A percentile compares a stretch with the other conserved stretches of the same genome.
phyloP scores from a whole-genome alignment of 1,284 basidiomycete genomes.

The Singerocomus inundabilis region DNA sequence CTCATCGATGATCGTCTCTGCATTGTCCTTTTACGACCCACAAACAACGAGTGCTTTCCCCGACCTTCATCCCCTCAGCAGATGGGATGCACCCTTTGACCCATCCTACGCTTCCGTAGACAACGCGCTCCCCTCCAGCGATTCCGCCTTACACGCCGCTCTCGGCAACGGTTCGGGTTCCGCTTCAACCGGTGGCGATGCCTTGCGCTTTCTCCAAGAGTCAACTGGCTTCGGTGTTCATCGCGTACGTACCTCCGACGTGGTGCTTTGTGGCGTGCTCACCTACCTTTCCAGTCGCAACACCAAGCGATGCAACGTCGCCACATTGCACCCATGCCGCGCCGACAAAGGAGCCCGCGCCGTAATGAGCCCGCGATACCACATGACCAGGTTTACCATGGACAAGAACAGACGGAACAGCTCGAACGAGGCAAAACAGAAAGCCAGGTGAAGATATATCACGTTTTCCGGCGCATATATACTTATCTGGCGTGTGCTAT shows the following conservation, averaged over 20 bases:
- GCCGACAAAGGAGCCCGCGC: background rate
- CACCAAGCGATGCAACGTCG: conserved; percentile 9
- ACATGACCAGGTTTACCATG: background rate
- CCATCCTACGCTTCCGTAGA: conserved; percentile 9
- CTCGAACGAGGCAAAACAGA: conserved; percentile 2
- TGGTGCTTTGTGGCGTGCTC: background rate
- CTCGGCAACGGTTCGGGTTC: background rate
- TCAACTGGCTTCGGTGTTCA: conserved; percentile 6
- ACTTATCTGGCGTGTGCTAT: background rate
- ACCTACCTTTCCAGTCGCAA: background rate
- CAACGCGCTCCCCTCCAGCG: background rate
- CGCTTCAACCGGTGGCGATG: background rate
- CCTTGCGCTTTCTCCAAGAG: background rate
- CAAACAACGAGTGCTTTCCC: conserved; percentile 16
- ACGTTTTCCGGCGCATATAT: background rate
- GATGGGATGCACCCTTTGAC: conserved; percentile 26
- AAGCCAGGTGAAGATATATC: conserved; percentile 6
- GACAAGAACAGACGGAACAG: background rate
- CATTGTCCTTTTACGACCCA: conserved; percentile 31
- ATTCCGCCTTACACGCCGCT: background rate
- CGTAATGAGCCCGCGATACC: background rate
- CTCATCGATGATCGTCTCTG: conserved; percentile 29
- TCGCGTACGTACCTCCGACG: background rate
- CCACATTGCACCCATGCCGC: conserved; percentile 17
- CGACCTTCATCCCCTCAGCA: conserved; percentile 10